Conservation (phyloP, 2,329 filamentous ascomycete genomes). For the Cercospora brassicicola region DNA sequence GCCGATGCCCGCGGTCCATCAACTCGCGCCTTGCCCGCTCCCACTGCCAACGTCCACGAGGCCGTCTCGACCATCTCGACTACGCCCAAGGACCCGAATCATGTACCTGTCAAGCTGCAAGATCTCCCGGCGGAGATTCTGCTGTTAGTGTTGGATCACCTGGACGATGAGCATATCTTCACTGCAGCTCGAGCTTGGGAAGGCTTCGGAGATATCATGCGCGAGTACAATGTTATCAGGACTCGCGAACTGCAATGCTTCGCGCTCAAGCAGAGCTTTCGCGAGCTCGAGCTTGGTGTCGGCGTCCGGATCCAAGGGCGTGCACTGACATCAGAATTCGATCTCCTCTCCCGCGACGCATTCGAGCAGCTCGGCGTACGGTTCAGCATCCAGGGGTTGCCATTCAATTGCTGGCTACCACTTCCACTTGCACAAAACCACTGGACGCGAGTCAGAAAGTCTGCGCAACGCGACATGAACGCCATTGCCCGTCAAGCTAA, state of each 20-base stretch:
- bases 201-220: conserved; percentile 24
- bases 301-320: conserved; percentile 22
- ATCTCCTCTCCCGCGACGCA: conserved; percentile 27
- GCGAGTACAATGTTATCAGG: conserved; percentile 24
- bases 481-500: conserved; percentile 7
- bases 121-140: neutral
- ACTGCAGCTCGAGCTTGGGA: conserved; percentile 27
- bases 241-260: conserved; percentile 31
- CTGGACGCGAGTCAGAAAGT: conserved; percentile 22
- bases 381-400: conserved; percentile 24
- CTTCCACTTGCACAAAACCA: conserved; percentile 27
- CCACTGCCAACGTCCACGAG: neutral
- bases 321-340: conserved; percentile 28
- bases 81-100: neutral
- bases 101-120: neutral
- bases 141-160: neutral
- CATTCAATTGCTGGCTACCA: conserved; percentile 27
- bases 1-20: neutral
- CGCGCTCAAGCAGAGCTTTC: conserved; percentile 28
- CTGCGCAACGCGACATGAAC: conserved; percentile 7
- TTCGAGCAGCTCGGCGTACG: conserved; percentile 20
- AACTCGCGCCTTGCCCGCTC: neutral
- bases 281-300: conserved; percentile 24
- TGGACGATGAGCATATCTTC: conserved; percentile 6
- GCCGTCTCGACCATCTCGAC: neutral